Base-by-base conservation (phyloP, 2,329 filamentous ascomycete species). In the Blastomyces silverae region DNA sequence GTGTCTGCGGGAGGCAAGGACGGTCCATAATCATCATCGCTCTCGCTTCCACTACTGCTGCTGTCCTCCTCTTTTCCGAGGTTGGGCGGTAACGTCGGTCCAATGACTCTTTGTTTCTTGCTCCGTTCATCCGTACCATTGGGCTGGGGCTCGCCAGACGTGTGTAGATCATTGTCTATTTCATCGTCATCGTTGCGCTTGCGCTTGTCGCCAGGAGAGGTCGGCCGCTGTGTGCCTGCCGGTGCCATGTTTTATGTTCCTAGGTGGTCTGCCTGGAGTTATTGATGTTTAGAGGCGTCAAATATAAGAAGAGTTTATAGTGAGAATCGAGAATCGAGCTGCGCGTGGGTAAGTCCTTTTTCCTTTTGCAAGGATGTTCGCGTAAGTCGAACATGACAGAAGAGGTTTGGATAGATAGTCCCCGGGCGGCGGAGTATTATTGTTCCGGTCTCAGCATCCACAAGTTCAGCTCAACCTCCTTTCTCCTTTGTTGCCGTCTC, bases 21-120 rank as follows among this genome's bases (percentile, higher is more conserved):
- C 44, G 76, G 76, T 13, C 75, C 75, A 64, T 77, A 73, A 46
- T 74, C 74, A 52, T 75, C 72, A 59, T 80, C 79, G 69, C 73
- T 73, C 58, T 80, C 79, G 70, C 73, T 73, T 61, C 75, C 74
- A 57, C 71, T 75, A 31, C 72, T 71, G 15, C 70, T 44, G 17
- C 42, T 63, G 28, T 46, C 71, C 8, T 68, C 66, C 13, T 70
- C 66, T 28, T 73, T 68, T 8, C 70, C 69, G 28, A 69, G 67
- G 13, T 70, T 57, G 8, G 74, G 70, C 56, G 81, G 82, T 66
- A 79, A 77, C 34, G 82, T 80, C 64, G 84, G 84, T 46, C 84
- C 83, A 63, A 81, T 73, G n/a, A 82, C 76, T 69, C 80, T 79
- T 69, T 79, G 77, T 67, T 80, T 79, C 73, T 85, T 84, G 6